A percentile compares a stretch with the other conserved stretches of the same genome.
phyloP scores from a whole-genome alignment of 2,329 filamentous ascomycete species.

The Aspergillus sp. region DNA sequence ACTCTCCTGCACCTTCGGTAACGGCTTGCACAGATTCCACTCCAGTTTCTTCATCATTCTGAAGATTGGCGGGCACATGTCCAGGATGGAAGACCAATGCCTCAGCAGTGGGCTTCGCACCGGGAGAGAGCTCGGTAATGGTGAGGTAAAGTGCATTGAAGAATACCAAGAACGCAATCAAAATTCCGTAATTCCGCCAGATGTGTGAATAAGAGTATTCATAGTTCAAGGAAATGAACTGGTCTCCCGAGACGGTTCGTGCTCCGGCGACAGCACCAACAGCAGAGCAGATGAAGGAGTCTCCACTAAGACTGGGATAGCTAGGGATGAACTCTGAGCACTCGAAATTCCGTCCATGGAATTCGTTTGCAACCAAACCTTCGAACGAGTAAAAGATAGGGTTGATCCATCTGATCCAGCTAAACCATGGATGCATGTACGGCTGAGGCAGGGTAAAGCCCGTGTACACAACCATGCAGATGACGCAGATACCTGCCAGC shows the following conservation, averaged over 20 bases:
- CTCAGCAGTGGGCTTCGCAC: background rate
- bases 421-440: conserved; percentile 74
- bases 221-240: conserved; percentile 58
- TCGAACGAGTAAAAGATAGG: conserved; percentile 81
- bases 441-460: conserved; percentile 41
- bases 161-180: conserved; percentile 44
- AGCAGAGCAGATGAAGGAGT: conserved; percentile 54
- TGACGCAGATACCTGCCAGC: conserved; percentile 50
- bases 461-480: conserved; percentile 47
- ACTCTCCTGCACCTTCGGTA: background rate
- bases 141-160: background rate
- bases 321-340: conserved; percentile 51
- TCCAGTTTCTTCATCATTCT: conserved; percentile 8
- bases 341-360: conserved; percentile 62
- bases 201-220: conserved; percentile 60
- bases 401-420: conserved; percentile 78
- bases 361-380: conserved; percentile 80
- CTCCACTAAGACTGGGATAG: conserved; percentile 38
- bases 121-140: background rate
- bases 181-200: conserved; percentile 71
- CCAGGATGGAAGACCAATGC: conserved; percentile 10
- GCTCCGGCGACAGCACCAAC: conserved; percentile 59
- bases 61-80: background rate
- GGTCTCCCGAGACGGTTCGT: conserved; percentile 58
- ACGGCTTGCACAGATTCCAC: background rate